Percentiles rank a stretch among this genome's conserved stretches.
phyloP scores from a whole-genome alignment of 495 filamentous ascomycete genomes.

The Aspergillus leporis region DNA sequence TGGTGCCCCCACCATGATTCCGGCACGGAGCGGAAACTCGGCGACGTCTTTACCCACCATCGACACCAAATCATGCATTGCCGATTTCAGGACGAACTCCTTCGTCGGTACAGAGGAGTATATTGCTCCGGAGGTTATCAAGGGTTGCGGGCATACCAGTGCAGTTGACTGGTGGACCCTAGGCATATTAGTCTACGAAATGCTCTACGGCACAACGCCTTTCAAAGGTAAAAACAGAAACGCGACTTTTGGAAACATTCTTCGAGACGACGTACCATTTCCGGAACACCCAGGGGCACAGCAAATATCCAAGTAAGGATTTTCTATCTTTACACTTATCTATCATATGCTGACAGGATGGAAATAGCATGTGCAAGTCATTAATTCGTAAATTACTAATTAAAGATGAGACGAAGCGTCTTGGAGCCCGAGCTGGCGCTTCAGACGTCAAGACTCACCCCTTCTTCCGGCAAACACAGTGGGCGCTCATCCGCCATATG shows the following conservation, averaged over 20 bases:
- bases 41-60: slow-evolving; percentile 85
- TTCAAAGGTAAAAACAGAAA: slow-evolving; percentile 99
- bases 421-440: slow-evolving; percentile 91
- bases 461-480: slow-evolving; percentile 94
- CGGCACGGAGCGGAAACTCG: slow-evolving; percentile 79
- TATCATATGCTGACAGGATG: slow-evolving; percentile 7
- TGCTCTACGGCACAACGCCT: slow-evolving; percentile 97
- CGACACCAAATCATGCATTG: slow-evolving; percentile 97
- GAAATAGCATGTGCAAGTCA: slow-evolving; percentile 83
- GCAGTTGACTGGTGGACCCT: slow-evolving; percentile 99
- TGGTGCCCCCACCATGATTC: slow-evolving; percentile 95
- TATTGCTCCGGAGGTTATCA: slow-evolving; percentile 97
- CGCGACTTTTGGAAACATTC: slow-evolving; percentile 95
- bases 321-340: neutral
- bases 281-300: slow-evolving; percentile 83
- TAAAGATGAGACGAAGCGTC: slow-evolving; percentile 94
- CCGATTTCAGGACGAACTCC: slow-evolving; percentile 96
- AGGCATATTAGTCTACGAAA: slow-evolving; percentile 95
- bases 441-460: slow-evolving; percentile 96
- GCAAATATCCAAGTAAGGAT: slow-evolving; percentile 83
- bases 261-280: slow-evolving; percentile 92
- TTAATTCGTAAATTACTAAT: slow-evolving; percentile 95
- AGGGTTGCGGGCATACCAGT: slow-evolving; percentile 96
- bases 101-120: slow-evolving; percentile 99
- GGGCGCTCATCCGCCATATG: slow-evolving; percentile 95